These are phyloP conservation scores for Aureobasidium sp. DNA, from an alignment of 2,329 filamentous ascomycete species.

Conservation along the genomic window DNA sequence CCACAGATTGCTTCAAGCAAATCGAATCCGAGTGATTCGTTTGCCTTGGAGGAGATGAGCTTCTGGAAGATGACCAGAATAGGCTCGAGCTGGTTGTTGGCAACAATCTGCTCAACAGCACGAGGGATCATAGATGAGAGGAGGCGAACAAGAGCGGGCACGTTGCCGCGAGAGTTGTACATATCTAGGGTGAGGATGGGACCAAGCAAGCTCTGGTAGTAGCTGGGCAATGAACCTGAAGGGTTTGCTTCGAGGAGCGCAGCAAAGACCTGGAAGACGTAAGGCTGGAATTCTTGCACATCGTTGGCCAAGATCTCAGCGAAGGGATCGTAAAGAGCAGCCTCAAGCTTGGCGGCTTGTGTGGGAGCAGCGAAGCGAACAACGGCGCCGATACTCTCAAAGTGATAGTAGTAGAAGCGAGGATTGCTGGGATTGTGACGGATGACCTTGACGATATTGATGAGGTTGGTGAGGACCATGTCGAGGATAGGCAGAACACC, in stretches of 20 bases:
- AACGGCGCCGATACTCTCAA: conserved; percentile 86
- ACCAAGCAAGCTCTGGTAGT: conserved; percentile 71
- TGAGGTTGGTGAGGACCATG: conserved; percentile 71
- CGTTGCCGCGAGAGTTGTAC: conserved; percentile 90
- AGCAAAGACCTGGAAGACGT: conserved; percentile 91
- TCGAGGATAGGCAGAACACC: conserved; percentile 68
- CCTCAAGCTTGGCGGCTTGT: conserved; percentile 67
- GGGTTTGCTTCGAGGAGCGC: conserved; percentile 84
- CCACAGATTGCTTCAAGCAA: conserved; percentile 74
- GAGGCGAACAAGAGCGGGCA: conserved; percentile 81
- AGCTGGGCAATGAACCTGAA: conserved; percentile 65
- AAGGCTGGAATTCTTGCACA: conserved; percentile 90
- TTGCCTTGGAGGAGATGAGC: conserved; percentile 71
- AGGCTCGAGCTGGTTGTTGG: conserved; percentile 74
- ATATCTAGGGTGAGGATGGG: conserved; percentile 73
- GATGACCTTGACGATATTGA: conserved; percentile 86
- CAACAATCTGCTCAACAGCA: conserved; percentile 63
- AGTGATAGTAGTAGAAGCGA: conserved; percentile 97
- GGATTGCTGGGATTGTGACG: conserved; percentile 94
- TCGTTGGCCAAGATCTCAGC: conserved; percentile 72
- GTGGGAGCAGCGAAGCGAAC: conserved; percentile 66
- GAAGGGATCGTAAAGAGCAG: conserved; percentile 76
- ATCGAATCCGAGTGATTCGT: conserved; percentile 82
- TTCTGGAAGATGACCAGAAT: conserved; percentile 96
- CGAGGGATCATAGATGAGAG: conserved; percentile 77